These are phyloP conservation scores for Pyrrhoderma noxium DNA, from an alignment of 1,284 basidiomycete species.

Conservation along the genomic window DNA sequence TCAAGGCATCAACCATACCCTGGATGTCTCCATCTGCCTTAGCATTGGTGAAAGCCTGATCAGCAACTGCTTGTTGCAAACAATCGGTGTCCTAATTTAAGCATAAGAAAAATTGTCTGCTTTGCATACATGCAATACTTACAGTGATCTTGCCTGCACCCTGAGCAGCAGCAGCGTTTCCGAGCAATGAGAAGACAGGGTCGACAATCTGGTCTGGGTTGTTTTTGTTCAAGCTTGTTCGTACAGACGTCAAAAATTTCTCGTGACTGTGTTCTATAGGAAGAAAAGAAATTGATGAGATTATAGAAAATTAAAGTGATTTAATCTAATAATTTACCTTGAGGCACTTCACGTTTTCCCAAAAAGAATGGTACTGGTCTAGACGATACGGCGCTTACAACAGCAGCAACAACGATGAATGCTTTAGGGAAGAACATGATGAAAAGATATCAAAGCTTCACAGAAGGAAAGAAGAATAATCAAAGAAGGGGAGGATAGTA, in stretches of 20 bases:
- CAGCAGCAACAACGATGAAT: conserved; percentile 32
- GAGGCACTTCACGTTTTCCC: conserved; percentile 52
- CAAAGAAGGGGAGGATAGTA: conserved; percentile 20
- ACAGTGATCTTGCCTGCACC: conserved; percentile 51
- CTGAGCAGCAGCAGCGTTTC: conserved; percentile 49
- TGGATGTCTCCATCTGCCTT: conserved; percentile 52
- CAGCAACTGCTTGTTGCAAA: conserved; percentile 57
- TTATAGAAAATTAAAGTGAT: too few species aligned
- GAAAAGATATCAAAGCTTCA: background rate
- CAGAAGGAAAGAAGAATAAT: background rate
- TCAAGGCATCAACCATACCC: conserved; percentile 52
- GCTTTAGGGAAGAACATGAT: conserved; percentile 38
- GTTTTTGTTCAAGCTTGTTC: conserved; percentile 40
- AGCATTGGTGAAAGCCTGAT: conserved; percentile 66
- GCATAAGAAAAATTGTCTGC: background rate
- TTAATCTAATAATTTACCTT: conserved; percentile 42
- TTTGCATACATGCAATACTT: conserved; percentile 15
- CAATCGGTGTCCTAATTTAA: conserved; percentile 47
- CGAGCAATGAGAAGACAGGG: conserved; percentile 59
- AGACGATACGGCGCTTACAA: conserved; percentile 33
- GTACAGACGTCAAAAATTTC: conserved; percentile 44
- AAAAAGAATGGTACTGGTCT: conserved; percentile 31
- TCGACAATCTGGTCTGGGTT: conserved; percentile 56
- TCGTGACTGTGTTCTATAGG: conserved; percentile 62
- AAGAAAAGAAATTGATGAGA: too few species aligned